A percentile compares a stretch with the other conserved stretches of the same genome.
Evolutionary conservation across 345 rosid genomes (phyloP).

Genomic region (Camelina sativa): DNA sequence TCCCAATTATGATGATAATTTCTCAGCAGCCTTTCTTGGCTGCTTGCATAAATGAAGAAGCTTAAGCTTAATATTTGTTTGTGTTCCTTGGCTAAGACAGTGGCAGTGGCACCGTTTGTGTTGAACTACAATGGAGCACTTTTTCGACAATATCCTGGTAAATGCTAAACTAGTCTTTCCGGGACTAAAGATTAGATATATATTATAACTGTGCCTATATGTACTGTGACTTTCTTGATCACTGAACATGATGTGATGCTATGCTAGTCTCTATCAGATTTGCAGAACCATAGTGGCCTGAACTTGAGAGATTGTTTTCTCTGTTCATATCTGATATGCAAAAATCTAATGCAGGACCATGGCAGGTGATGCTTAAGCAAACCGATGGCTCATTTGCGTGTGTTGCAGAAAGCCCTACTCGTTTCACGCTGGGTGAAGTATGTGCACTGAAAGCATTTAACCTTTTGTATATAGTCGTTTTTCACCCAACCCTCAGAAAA

Average conservation of each 20-base stretch:
- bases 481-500: constrained; percentile 10
- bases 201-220: neutral
- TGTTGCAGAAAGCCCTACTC: constrained; percentile 80
- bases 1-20: constrained; percentile 7
- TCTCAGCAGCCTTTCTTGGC: constrained; percentile 26
- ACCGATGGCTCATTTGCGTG: constrained; percentile 87
- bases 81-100: constrained; percentile 68
- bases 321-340: constrained; percentile 23
- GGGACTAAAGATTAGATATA: constrained; percentile 3
- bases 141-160: constrained; percentile 94
- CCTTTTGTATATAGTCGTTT: constrained; percentile 16
- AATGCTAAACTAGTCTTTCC: constrained; percentile 17
- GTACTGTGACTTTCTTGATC: constrained; percentile 27
- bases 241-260: constrained; percentile 1
- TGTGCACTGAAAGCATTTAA: constrained; percentile 28
- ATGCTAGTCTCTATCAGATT: constrained; percentile 1
- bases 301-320: constrained; percentile 3
- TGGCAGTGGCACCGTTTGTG: constrained; percentile 83
- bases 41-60: constrained; percentile 33
- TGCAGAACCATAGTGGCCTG: constrained; percentile 19
- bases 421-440: constrained; percentile 93
- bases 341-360: constrained; percentile 67
- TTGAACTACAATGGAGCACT: constrained; percentile 90
- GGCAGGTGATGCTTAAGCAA: constrained; percentile 99
- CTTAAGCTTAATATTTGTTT: constrained; percentile 39